phyloP scores from a whole-genome alignment of 805 yeast species.

The Metschnikowia drakensbergensis region DNA sequence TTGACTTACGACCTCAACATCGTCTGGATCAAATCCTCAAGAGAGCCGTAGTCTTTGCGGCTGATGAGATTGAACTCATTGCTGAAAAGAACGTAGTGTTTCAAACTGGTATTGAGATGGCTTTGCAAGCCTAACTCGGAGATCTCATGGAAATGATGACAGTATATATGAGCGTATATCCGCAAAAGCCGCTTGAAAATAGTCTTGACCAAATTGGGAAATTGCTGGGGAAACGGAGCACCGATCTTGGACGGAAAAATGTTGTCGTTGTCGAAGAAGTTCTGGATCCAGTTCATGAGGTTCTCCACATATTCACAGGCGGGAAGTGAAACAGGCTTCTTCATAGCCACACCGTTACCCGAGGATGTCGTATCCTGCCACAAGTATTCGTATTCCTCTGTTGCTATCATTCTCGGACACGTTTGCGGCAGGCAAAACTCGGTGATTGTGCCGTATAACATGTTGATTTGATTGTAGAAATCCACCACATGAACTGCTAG shows the following conservation, averaged over 20 bases:
- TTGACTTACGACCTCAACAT: conserved; percentile 44
- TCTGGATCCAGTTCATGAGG: conserved; percentile 92
- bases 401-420: conserved; percentile 97
- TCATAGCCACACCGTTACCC: conserved; percentile 29
- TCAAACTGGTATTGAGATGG: conserved; percentile 87
- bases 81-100: conserved; percentile 86
- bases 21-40: conserved; percentile 73
- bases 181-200: conserved; percentile 88
- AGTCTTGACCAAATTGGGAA: conserved; percentile 73
- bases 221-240: conserved; percentile 86
- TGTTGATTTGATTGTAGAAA: conserved; percentile 91
- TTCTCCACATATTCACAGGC: conserved; percentile 96
- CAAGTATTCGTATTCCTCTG: conserved; percentile 91
- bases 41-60: conserved; percentile 85
- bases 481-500: conserved; percentile 97
- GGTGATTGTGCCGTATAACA: conserved; percentile 93
- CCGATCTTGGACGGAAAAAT: conserved; percentile 88
- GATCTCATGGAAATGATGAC: conserved; percentile 96
- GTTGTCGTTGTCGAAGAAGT: conserved; percentile 84
- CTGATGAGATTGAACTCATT: conserved; percentile 77
- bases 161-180: conserved; percentile 94
- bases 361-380: conserved; percentile 76
- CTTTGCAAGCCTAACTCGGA: conserved; percentile 89
- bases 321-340: conserved; percentile 78
- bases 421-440: conserved; percentile 94